These are phyloP conservation scores for Quercus agrifolia DNA, from an alignment of 306 rosid genomes.

Conservation along the genomic window DNA sequence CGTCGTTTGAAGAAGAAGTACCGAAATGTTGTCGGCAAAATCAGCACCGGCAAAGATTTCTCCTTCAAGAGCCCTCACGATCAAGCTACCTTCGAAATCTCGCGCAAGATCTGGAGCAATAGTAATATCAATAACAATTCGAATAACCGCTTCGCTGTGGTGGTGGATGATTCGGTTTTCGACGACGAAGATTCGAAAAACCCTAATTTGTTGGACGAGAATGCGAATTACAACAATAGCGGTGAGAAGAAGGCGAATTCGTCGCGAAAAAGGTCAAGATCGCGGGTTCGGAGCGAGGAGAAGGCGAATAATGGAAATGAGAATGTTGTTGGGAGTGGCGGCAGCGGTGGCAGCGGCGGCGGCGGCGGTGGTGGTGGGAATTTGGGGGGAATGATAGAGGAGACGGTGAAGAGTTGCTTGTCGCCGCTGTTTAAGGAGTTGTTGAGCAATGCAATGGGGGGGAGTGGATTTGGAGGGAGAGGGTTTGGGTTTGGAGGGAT, in stretches of 20 bases:
- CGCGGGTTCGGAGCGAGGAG: slow-evolving; percentile 33
- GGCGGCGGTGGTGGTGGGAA: not conserved
- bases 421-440: slow-evolving; percentile 13
- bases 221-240: slow-evolving; percentile 5
- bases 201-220: slow-evolving; percentile 35
- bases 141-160: slow-evolving; percentile 24
- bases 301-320: not conserved
- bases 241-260: slow-evolving; percentile 31
- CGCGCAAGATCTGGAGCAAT: slow-evolving; percentile 65
- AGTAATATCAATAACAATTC: not conserved
- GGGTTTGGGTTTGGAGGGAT: slow-evolving; percentile 29
- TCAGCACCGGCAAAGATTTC: slow-evolving; percentile 46
- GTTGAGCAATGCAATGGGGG: slow-evolving; percentile 38
- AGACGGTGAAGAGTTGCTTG: slow-evolving; percentile 6
- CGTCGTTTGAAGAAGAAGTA: slow-evolving; percentile 76
- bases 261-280: slow-evolving; percentile 40
- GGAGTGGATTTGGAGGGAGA: slow-evolving; percentile 39
- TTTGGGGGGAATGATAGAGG: not conserved
- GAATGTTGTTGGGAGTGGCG: too few species aligned
- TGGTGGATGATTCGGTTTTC: slow-evolving; percentile 38
- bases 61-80: slow-evolving; percentile 65
- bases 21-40: slow-evolving; percentile 38
- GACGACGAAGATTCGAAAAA: slow-evolving; percentile 63
- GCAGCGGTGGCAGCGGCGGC: too few species aligned
- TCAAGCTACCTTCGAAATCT: slow-evolving; percentile 63